phyloP scores from a whole-genome alignment of 768 basidiomycete genomes.

The Suillus subalutaceus region DNA sequence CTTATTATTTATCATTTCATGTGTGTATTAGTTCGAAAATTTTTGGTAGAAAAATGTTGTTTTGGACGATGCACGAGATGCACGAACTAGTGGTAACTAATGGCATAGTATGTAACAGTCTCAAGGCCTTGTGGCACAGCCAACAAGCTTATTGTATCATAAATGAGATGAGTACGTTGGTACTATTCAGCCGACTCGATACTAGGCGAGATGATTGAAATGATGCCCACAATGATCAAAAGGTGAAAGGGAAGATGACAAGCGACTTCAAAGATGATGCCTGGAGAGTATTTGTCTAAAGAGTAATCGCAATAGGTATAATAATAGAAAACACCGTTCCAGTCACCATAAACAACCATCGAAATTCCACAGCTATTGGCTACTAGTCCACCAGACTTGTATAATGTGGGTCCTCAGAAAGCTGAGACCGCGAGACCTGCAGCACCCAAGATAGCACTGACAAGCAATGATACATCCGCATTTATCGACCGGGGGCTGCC shows the following conservation, averaged over 20 bases:
- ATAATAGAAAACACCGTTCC: not conserved
- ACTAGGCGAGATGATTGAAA: not conserved
- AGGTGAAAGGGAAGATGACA: not conserved
- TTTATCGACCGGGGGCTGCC: constrained; percentile 25
- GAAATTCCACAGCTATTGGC: not conserved
- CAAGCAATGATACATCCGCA: constrained; percentile 30
- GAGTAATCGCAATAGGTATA: constrained; percentile 5
- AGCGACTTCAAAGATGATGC: not conserved
- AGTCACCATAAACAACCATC: not conserved
- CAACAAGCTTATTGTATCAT: constrained; percentile 1
- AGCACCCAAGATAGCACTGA: constrained; percentile 37
- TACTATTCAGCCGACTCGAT: not conserved
- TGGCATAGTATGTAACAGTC: not conserved
- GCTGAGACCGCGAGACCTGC: constrained; percentile 36
- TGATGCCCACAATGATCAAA: not conserved
- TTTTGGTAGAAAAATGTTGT: too few species aligned
- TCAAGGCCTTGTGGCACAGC: not conserved
- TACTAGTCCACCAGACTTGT: not conserved
- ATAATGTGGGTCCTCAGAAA: constrained; percentile 18
- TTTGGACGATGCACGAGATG: too few species aligned
- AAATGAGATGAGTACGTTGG: constrained; percentile 4
- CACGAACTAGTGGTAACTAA: too few species aligned
- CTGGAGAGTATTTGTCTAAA: constrained; percentile 2
- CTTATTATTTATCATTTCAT: too few species aligned
- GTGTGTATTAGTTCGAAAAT: too few species aligned